Evolutionary conservation across 768 basidiomycete genomes (phyloP), one percentile per base, ranked within the genome.

Genomic region (Phylloporus arenicola): DNA sequence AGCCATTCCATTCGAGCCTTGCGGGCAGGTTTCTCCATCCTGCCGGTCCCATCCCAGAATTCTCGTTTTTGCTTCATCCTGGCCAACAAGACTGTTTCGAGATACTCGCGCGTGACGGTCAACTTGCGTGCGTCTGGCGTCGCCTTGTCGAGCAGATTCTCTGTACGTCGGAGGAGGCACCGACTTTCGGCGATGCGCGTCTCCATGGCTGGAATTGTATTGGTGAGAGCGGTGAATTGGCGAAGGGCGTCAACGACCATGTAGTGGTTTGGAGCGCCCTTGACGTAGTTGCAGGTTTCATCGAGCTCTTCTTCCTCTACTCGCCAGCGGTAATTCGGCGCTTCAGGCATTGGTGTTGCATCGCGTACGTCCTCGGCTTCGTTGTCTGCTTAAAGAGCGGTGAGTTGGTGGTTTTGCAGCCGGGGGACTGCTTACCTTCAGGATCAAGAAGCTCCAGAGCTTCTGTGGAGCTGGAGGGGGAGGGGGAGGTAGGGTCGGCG

Each of bases 11-110:
- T 57, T 40, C 66, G 48, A 4, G 52, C 10, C 39, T 67, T 68
- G 37, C 64, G 52, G 4, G 48, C 34, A 16, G 42, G 19, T 39
- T 61, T 66, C 16, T 47, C 38, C 62, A 69, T 54, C 43, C 4
- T 55, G 0, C 52, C 64, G 8, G 64, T 66, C n/a, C 68, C 66
- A 29, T 68, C 68, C 59, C 60, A 69, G 4, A 66, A 48, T n/a
- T 68, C 66, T 4, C 45, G 50, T 40, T 58, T 68, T n/a, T 55
- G 34, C 48, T 66, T 68, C 64, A 68, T 62, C 45, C 57, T 62
- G 38, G n/a, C 59, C n/a, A 68, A 19, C 12, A 64, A 31, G 37
- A 57, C 48, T 1, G 45, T 47, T 44, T 69, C 65, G 13, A 66
- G 51, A n/a, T 53, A 53, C 35, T 68, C 64, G 19, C 68, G 59